phyloP scores from a whole-genome alignment of 176 grass and related monocot genomes.

The Musa itinerans region DNA sequence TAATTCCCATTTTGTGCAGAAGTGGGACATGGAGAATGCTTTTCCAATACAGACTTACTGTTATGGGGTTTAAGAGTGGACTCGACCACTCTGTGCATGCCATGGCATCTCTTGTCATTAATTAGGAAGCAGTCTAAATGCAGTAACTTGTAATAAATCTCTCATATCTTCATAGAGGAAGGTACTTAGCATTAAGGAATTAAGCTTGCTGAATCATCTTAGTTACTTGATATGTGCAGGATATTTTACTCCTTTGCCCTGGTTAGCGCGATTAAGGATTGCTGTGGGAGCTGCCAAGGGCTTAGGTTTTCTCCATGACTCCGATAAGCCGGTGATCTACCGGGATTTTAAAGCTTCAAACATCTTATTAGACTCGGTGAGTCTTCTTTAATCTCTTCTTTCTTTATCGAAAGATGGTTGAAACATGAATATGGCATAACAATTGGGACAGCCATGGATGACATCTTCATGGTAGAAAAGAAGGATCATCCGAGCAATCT shows the following conservation, averaged over 20 bases:
- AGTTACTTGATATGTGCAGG: neutral
- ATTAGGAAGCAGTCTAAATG: too few relatives aligned
- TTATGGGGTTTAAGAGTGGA: neutral
- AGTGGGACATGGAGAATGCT: neutral
- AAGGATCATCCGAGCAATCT: too few relatives aligned
- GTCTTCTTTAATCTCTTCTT: neutral
- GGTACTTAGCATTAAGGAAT: too few relatives aligned
- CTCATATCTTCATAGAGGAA: too few relatives aligned
- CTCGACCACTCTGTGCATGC: neutral
- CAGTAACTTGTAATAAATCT: too few relatives aligned
- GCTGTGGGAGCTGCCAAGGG: neutral
- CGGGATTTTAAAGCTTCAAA: conserved; percentile 3
- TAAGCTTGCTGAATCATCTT: too few relatives aligned
- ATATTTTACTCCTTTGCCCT: neutral
- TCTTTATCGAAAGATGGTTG: too few relatives aligned
- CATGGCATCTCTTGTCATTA: too few relatives aligned
- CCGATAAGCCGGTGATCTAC: neutral
- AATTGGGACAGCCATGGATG: too few relatives aligned
- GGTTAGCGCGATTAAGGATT: neutral
- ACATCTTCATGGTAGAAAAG: too few relatives aligned
- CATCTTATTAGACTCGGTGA: conserved; percentile 2
- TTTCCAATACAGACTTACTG: neutral
- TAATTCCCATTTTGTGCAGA: too few relatives aligned
- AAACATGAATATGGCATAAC: too few relatives aligned
- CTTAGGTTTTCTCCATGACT: neutral